A percentile compares a stretch with the other conserved stretches of the same genome.
phyloP scores from a whole-genome alignment of 768 basidiomycete genomes.

The Leucosporidium creatinivorum region DNA sequence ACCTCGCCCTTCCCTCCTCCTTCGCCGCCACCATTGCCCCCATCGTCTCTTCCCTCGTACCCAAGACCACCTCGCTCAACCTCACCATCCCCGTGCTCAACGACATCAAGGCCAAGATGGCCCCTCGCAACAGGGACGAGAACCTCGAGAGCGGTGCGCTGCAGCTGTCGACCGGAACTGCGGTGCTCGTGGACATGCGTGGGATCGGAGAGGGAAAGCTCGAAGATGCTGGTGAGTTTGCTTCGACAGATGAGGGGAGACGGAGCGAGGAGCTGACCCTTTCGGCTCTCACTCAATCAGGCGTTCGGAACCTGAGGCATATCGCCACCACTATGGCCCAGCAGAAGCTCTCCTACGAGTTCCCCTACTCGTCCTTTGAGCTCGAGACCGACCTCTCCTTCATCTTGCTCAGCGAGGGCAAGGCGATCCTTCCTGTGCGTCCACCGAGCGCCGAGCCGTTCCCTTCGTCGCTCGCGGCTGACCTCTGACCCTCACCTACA shows the following conservation, averaged over 20 bases:
- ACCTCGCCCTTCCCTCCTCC: conserved; percentile 30
- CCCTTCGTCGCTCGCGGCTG: background rate
- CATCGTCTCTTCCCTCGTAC: conserved; percentile 25
- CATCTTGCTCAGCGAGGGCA: conserved; percentile 36
- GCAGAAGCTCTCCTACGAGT: conserved; percentile 38
- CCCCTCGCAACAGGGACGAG: conserved; percentile 33
- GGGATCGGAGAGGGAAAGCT: conserved; percentile 37
- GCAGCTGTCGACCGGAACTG: conserved; percentile 34
- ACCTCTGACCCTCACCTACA: background rate
- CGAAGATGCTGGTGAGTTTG: conserved; percentile 32
- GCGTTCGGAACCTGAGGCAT: conserved; percentile 37
- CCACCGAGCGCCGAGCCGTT: background rate
- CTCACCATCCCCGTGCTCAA: conserved; percentile 36
- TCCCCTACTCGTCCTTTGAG: conserved; percentile 38
- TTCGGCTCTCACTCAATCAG: conserved; percentile 8
- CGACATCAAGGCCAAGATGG: conserved; percentile 14
- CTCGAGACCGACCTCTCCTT: conserved; percentile 37
- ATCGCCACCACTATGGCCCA: conserved; percentile 33
- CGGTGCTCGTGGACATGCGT: conserved; percentile 33
- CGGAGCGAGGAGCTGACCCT: too few relatives aligned
- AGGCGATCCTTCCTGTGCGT: conserved; percentile 36
- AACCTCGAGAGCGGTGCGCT: conserved; percentile 34
- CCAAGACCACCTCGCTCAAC: conserved; percentile 26
- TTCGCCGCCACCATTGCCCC: background rate
- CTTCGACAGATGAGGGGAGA: background rate